Percentiles rank a stretch among this genome's conserved stretches.
phyloP scores from a whole-genome alignment of 108 stramenopile species.

The Skeletonema costatum region DNA sequence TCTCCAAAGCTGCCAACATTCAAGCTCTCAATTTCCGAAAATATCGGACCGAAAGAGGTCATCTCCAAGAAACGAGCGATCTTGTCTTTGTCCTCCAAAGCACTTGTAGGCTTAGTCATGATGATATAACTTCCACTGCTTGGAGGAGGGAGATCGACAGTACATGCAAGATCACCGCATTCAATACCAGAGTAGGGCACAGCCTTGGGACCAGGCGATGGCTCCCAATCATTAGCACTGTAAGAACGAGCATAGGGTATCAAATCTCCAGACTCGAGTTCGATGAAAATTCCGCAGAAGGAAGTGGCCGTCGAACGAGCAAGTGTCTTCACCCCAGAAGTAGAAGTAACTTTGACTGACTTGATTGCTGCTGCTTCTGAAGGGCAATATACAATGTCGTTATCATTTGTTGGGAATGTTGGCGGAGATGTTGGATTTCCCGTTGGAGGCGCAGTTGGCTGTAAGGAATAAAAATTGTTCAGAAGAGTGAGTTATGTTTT shows the following conservation, averaged over 20 bases:
- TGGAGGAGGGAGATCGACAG: constrained; percentile 1
- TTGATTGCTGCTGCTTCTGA: background rate
- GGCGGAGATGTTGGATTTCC: constrained; percentile 7
- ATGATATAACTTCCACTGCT: constrained; percentile 20
- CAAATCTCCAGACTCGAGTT: constrained; percentile 6
- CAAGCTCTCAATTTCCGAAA: constrained; percentile 32
- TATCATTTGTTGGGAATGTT: background rate
- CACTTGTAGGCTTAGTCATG: constrained; percentile 17
- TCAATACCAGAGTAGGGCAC: background rate
- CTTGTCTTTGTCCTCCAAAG: constrained; percentile 8
- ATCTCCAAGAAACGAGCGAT: constrained; percentile 62
- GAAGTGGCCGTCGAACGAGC: constrained; percentile 4
- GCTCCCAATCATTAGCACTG: constrained; percentile 67
- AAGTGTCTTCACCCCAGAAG: background rate
- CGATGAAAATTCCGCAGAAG: constrained; percentile 34
- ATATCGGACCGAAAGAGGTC: constrained; percentile 59
- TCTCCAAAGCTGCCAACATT: constrained; percentile 23
- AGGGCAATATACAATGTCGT: constrained; percentile 8
- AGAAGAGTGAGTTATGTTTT: background rate
- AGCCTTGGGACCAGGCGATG: constrained; percentile 43
- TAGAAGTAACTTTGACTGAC: background rate
- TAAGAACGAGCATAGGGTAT: constrained; percentile 73
- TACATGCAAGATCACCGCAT: background rate
- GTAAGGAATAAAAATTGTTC: background rate
- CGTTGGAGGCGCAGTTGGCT: background rate